Conservation (phyloP, 2,329 filamentous ascomycete genomes). For the Fragosphaeria purpurea region DNA sequence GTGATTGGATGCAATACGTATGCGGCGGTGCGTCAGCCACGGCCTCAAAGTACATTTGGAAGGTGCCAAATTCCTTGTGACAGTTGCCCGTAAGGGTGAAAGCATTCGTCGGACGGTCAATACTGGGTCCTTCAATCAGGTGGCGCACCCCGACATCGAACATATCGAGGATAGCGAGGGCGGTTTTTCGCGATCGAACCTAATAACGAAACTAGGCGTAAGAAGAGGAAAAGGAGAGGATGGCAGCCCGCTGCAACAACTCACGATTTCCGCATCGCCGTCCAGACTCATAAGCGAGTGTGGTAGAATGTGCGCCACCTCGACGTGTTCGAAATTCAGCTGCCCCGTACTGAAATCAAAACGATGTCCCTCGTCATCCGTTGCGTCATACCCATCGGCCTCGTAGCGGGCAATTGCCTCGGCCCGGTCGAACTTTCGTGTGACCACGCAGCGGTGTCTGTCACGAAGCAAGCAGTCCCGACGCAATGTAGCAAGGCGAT, state of each 20-base stretch:
- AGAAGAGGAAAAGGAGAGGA: too few species aligned
- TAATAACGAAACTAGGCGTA: neutral
- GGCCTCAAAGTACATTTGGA: neutral
- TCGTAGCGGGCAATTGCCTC: neutral
- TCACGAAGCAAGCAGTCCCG: neutral
- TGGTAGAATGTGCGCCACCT: conserved; percentile 1
- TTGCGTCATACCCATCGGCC: neutral
- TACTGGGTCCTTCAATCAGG: neutral
- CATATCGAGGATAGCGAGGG: conserved; percentile 1
- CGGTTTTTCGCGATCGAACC: neutral
- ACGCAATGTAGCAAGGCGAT: neutral
- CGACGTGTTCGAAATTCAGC: neutral
- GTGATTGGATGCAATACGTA: neutral
- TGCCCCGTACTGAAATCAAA: neutral
- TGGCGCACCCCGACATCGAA: conserved; percentile 1
- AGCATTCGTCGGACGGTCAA: conserved; percentile 2
- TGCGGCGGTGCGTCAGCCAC: neutral
- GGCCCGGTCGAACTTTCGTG: neutral
- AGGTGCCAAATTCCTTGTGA: neutral
- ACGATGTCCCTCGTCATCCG: neutral
- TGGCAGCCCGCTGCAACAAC: neutral
- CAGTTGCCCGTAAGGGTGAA: neutral
- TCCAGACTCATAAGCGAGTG: neutral
- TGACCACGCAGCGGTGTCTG: conserved; percentile 2
- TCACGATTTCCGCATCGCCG: neutral